Conservation (phyloP, 2,329 filamentous ascomycete genomes). For the Cytospora piceicola region DNA sequence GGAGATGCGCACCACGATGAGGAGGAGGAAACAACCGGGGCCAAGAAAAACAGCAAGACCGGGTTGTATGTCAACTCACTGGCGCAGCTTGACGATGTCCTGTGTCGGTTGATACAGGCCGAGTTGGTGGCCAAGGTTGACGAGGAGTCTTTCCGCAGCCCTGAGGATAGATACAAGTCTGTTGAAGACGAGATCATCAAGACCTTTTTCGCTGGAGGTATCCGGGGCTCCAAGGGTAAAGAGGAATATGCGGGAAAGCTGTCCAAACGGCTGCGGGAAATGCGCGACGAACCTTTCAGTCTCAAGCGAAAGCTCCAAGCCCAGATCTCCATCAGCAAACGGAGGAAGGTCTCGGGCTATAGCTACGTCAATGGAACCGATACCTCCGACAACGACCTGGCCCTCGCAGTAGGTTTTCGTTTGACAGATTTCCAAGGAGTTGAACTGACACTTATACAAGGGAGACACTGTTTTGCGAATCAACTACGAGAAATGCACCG, state of each 20-base stretch:
- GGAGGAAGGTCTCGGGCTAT: conserved; percentile 28
- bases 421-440: not conserved
- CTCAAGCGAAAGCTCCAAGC: conserved; percentile 57
- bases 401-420: conserved; percentile 52
- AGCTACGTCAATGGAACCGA: conserved; percentile 43
- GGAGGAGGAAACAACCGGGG: conserved; percentile 42
- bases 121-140: conserved; percentile 71
- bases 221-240: conserved; percentile 69
- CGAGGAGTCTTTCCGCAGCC: conserved; percentile 60
- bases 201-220: conserved; percentile 54
- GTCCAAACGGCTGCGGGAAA: conserved; percentile 55
- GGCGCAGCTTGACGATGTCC: conserved; percentile 53
- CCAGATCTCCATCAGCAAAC: conserved; percentile 26
- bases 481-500: conserved; percentile 83
- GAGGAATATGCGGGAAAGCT: conserved; percentile 63
- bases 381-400: conserved; percentile 45
- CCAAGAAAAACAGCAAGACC: conserved; percentile 38
- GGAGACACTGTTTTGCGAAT: conserved; percentile 71
- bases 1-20: conserved; percentile 34
- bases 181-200: conserved; percentile 67
- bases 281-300: conserved; percentile 55
- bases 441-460: conserved; percentile 21
- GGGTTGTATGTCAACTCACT: conserved; percentile 48
- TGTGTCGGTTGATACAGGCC: conserved; percentile 61
- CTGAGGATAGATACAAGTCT: conserved; percentile 62